These are phyloP conservation scores for Pisolithus sp. DNA, from an alignment of 768 basidiomycete genomes.

Conservation along the genomic window DNA sequence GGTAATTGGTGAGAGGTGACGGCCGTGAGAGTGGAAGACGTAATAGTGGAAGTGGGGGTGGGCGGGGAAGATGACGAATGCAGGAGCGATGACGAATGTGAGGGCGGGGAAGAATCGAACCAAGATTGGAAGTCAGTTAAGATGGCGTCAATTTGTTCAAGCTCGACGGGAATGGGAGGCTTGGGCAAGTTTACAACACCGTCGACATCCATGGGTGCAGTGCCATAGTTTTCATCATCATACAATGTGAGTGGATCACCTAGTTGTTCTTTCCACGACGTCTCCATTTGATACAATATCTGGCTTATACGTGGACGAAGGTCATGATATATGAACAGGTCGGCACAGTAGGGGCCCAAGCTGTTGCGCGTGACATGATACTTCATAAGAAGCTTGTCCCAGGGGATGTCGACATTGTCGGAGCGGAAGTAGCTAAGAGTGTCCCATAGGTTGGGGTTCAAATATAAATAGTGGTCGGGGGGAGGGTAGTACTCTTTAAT, in stretches of 20 bases:
- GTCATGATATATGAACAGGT: conserved; percentile 61
- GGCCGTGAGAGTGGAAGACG: conserved; percentile 9
- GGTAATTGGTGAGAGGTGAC: neutral
- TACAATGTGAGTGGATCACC: conserved; percentile 8
- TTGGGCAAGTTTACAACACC: conserved; percentile 10
- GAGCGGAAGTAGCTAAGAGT: conserved; percentile 37
- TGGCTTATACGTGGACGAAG: conserved; percentile 44
- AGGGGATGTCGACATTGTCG: conserved; percentile 41
- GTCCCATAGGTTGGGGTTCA: conserved; percentile 49
- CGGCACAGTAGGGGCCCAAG: conserved; percentile 71
- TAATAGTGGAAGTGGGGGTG: neutral
- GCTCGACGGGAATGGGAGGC: conserved; percentile 30
- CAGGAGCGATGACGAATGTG: neutral
- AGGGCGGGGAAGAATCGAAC: conserved; percentile 28
- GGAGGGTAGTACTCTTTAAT: conserved; percentile 52
- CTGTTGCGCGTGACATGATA: conserved; percentile 55
- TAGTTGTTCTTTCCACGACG: conserved; percentile 13
- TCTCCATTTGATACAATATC: conserved; percentile 27
- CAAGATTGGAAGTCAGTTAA: conserved; percentile 40
- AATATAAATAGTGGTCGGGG: conserved; percentile 48
- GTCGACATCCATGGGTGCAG: conserved; percentile 23
- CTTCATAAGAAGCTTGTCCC: conserved; percentile 54
- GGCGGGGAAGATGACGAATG: neutral
- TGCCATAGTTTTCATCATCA: conserved; percentile 5
- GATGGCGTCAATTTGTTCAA: conserved; percentile 43